Evolutionary conservation across 208 protist species (phyloP).

Genomic region (Paratrypanosoma confusum): DNA sequence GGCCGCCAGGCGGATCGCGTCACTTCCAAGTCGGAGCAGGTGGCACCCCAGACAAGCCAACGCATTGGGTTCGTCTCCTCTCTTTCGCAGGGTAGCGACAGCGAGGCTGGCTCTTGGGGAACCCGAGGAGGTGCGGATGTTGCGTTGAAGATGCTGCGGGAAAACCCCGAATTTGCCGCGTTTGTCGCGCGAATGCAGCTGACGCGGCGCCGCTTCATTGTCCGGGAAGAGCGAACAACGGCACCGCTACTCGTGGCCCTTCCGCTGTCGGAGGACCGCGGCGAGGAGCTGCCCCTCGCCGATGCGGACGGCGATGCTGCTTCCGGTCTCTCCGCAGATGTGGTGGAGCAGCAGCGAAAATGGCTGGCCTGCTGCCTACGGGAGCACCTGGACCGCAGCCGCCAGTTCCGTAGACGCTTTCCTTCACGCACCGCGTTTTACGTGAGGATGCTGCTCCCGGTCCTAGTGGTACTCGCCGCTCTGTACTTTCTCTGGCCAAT

Average conservation of each 20-base stretch:
- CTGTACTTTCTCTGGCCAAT: slow-evolving; percentile 53
- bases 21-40: no score
- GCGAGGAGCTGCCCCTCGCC: no score
- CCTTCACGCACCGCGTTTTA: slow-evolving; percentile 10
- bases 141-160: slow-evolving; percentile 7
- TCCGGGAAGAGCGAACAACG: slow-evolving; percentile 11
- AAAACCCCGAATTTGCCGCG: slow-evolving; percentile 20
- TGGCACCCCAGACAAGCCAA: no score
- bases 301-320: no score
- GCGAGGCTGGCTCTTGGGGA: no score
- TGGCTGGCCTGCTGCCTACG: slow-evolving; percentile 63
- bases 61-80: no score
- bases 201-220: slow-evolving; percentile 11
- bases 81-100: no score
- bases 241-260: slow-evolving; percentile 7
- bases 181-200: slow-evolving; percentile 24
- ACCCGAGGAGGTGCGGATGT: slow-evolving; percentile 5
- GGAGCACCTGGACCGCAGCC: slow-evolving; percentile 54
- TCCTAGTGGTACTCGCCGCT: slow-evolving; percentile 16
- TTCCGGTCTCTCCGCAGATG: no score
- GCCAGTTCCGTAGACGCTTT: slow-evolving; percentile 24
- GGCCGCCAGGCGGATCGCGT: no score
- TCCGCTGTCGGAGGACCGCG: slow-evolving; percentile 2
- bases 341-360: slow-evolving; percentile 9
- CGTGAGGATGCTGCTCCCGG: slow-evolving; percentile 9